Evolutionary conservation across 345 rosid genomes (phyloP), one percentile per base, ranked within the genome.

Genomic region (Hibiscus syriacus): DNA sequence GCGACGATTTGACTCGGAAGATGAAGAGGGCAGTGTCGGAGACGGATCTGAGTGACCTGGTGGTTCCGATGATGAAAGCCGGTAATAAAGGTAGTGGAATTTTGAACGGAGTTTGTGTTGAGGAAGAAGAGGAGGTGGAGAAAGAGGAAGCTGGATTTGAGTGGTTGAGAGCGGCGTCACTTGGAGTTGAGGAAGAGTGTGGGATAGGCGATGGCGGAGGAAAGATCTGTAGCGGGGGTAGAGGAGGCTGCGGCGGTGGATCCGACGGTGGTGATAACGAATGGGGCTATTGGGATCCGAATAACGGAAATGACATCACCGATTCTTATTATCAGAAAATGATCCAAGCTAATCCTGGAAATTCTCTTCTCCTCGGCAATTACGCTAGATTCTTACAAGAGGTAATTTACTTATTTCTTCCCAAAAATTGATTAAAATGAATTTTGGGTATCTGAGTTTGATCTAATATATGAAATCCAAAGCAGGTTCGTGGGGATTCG

Each of bases 371-470:
- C 61, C 93, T 94, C 7, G 71, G 92, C 74, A 94, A 94, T 73
- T 94, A 94, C 68, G 95, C 97, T 0, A 89, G 70, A 68, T 94
- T 83, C 79, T 79, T 93, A 86, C 90, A 87, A 79, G 99, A 94
- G 90, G 98, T 93, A 71, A 0, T 54, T 38, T 54, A 53, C 34
- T 39, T 43, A 7, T n/a, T 4, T 26, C 39, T 23, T 41, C 11
- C 41, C 22, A 13, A 23, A 0, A 6, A 43, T 14, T 4, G 22
- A 2, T 14, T 23, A 14, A 41, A 60, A 3, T 0, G 12, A 7
- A n/a, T 57, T 53, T 7, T 17, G 25, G 16, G 26, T 16, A 13
- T 62, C n/a, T 45, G 68, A 64, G 27, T 56, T 68, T 43, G 64
- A 56, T 27, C 54, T 27, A 8, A 55, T 38, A 58, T 29, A 10